These are phyloP conservation scores for Trichophyton equinum DNA, from an alignment of 2,329 filamentous ascomycete genomes.

Conservation along the genomic window DNA sequence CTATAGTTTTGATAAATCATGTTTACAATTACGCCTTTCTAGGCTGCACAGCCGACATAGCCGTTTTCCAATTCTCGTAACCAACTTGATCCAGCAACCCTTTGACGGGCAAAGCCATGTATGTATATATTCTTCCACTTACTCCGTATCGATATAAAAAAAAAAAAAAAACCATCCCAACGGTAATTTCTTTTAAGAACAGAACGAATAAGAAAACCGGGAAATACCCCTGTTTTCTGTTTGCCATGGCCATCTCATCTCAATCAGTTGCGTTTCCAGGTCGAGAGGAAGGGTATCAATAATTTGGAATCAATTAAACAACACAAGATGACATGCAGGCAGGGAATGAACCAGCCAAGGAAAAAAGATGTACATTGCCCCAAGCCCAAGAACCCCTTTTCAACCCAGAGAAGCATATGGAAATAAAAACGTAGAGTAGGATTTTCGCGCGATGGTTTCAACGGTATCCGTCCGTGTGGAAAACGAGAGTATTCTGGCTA, in stretches of 20 bases:
- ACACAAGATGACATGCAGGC: background rate
- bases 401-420: too few species aligned
- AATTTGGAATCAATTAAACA: too few species aligned
- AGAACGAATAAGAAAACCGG: background rate
- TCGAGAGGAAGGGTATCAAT: too few species aligned
- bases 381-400: background rate
- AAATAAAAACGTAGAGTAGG: too few species aligned
- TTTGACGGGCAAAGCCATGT: background rate
- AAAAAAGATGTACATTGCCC: background rate
- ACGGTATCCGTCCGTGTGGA: background rate
- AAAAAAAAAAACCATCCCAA: background rate
- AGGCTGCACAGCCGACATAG: too few species aligned
- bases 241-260: background rate
- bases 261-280: too few species aligned
- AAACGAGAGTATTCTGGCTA: background rate
- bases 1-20: background rate
- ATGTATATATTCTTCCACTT: background rate
- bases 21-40: background rate
- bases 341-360: background rate
- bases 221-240: background rate
- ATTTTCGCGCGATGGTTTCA: too few species aligned
- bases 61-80: background rate
- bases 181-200: background rate
- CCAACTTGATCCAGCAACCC: background rate
- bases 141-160: background rate